Percentiles rank a stretch among this genome's conserved stretches.
phyloP scores from a whole-genome alignment of 768 basidiomycete genomes.

The Tulasnella sp. region DNA sequence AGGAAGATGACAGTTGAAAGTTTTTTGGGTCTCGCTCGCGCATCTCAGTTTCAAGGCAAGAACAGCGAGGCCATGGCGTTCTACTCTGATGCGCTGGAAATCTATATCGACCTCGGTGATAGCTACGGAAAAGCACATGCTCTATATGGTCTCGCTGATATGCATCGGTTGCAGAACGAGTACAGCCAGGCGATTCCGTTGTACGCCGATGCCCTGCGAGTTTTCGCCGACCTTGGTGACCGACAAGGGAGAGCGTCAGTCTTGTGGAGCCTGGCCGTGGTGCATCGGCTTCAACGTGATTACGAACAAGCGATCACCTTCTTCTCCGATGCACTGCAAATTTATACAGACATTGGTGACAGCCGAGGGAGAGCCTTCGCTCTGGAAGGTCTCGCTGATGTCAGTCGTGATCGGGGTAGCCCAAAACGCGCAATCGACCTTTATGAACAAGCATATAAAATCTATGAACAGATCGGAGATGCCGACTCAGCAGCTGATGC shows the following conservation, averaged over 20 bases:
- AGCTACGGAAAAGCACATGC: not conserved
- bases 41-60: not conserved
- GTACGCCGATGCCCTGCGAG: not conserved
- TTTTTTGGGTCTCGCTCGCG: not conserved
- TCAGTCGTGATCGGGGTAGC: not conserved
- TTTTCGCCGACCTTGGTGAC: not conserved
- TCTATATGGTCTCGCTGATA: not conserved
- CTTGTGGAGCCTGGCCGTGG: not conserved
- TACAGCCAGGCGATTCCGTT: not conserved
- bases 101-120: not conserved
- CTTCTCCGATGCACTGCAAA: too few relatives aligned
- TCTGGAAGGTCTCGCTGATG: not conserved
- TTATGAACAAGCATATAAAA: not conserved
- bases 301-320: too few relatives aligned
- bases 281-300: not conserved
- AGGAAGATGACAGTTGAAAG: not conserved
- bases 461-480: not conserved
- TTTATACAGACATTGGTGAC: not conserved
- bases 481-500: too few relatives aligned
- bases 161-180: not conserved
- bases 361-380: not conserved
- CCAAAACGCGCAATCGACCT: not conserved
- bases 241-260: not conserved
- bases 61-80: not conserved
- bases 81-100: not conserved